Percentiles rank a stretch among this genome's conserved stretches.
These are phyloP conservation scores for Alnus glutinosa DNA, from an alignment of 306 rosid species.

Conservation along the genomic window DNA sequence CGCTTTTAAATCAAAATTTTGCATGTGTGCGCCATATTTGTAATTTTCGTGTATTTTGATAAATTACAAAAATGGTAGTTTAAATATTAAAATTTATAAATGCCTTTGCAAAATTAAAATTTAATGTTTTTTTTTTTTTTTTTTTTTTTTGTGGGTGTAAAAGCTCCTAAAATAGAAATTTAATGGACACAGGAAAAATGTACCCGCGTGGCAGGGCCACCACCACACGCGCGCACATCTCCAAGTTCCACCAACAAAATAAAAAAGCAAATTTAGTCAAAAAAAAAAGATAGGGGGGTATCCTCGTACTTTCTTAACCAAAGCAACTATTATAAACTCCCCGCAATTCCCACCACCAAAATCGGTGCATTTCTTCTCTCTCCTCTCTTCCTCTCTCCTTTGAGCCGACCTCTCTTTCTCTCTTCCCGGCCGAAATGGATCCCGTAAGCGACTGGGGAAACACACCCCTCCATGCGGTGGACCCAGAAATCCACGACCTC, in stretches of 20 bases:
- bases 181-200: too few relatives aligned
- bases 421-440: conserved; percentile 46
- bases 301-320: not conserved
- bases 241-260: not conserved
- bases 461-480: conserved; percentile 54
- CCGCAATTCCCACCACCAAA: not conserved
- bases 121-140: too few relatives aligned
- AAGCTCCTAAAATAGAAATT: too few relatives aligned
- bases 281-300: not conserved
- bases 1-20: too few relatives aligned
- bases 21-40: too few relatives aligned
- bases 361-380: not conserved
- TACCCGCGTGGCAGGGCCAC: not conserved
- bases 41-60: too few relatives aligned
- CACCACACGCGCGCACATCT: not conserved
- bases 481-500: conserved; percentile 81
- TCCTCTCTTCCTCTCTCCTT: not conserved
- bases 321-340: not conserved
- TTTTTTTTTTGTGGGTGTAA: too few relatives aligned
- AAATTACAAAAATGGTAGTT: too few relatives aligned
- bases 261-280: not conserved
- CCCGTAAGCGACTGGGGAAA: conserved; percentile 78
- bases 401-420: not conserved
- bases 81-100: too few relatives aligned
- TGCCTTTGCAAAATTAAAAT: too few relatives aligned